Percentiles rank a stretch among this genome's conserved stretches.
phyloP scores from a whole-genome alignment of 2,329 filamentous ascomycete species.

The Emmonsia crescens region DNA sequence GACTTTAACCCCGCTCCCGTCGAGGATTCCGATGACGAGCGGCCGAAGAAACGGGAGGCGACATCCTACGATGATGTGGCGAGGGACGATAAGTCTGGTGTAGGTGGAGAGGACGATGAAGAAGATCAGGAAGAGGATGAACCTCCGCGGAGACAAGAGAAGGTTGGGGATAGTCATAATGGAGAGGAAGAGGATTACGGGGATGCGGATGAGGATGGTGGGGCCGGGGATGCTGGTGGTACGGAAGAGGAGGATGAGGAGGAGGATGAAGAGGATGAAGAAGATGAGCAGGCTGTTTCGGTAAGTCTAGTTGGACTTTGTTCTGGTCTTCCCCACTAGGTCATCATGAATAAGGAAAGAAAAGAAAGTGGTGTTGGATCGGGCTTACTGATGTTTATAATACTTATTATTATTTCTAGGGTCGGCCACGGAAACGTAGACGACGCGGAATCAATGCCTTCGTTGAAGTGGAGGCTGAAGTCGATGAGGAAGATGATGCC shows the following conservation, averaged over 20 bases:
- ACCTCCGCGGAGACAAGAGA: conserved; percentile 29
- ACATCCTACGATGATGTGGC: conserved; percentile 29
- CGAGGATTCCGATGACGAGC: conserved; percentile 61
- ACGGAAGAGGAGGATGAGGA: conserved; percentile 53
- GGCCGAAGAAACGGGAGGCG: neutral
- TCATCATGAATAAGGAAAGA: conserved; percentile 8
- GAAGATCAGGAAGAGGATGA: conserved; percentile 39
- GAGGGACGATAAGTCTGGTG: conserved; percentile 14
- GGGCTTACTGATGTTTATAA: conserved; percentile 4
- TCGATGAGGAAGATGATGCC: conserved; percentile 85
- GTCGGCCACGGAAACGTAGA: conserved; percentile 67
- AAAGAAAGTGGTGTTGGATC: conserved; percentile 15
- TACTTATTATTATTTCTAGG: conserved; percentile 33
- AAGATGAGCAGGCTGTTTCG: conserved; percentile 50
- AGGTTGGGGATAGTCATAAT: conserved; percentile 36
- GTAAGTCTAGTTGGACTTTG: conserved; percentile 22
- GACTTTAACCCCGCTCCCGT: conserved; percentile 79
- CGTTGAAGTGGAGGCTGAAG: conserved; percentile 96
- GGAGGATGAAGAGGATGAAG: conserved; percentile 32
- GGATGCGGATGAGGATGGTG: conserved; percentile 27
- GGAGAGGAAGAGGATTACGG: conserved; percentile 18
- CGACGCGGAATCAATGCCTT: conserved; percentile 70
- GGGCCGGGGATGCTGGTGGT: conserved; percentile 40
- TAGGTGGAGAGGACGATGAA: conserved; percentile 16
- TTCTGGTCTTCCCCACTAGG: neutral